Conservation (phyloP, 129 eudicot genomes). For the Oenanthe sinensis region DNA sequence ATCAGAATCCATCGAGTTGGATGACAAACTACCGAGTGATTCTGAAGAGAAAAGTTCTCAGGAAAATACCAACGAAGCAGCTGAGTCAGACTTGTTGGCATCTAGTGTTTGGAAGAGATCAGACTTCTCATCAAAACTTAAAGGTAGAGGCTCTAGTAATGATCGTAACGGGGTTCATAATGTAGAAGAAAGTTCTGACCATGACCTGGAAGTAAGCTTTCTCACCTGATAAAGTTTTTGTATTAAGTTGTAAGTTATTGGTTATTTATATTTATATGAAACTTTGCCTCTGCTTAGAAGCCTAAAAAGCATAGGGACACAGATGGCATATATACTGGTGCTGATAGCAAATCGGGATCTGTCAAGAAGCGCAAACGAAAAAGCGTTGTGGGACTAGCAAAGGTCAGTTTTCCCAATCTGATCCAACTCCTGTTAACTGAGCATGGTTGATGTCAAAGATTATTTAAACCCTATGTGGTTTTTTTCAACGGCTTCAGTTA, state of each 20-base stretch:
- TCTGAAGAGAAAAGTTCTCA: conserved; percentile 24
- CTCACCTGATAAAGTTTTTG: background rate
- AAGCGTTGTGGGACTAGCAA: conserved; percentile 60
- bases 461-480: background rate
- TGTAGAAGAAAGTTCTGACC: conserved; percentile 20
- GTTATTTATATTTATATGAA: conserved; percentile 2
- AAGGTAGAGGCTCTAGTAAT: conserved; percentile 27
- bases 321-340: conserved; percentile 12
- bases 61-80: conserved; percentile 26
- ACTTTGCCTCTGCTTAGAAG: conserved; percentile 24
- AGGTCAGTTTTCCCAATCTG: conserved; percentile 35
- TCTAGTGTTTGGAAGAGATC: conserved; percentile 22
- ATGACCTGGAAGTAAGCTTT: conserved; percentile 44
- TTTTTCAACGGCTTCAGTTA: background rate
- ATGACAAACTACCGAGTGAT: conserved; percentile 31
- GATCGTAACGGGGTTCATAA: conserved; percentile 21
- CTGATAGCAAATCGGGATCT: conserved; percentile 34
- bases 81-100: conserved; percentile 27
- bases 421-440: background rate
- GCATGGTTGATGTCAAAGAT: background rate
- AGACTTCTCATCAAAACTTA: conserved; percentile 21
- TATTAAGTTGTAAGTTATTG: background rate
- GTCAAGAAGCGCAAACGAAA: conserved; percentile 52
- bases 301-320: conserved; percentile 28
- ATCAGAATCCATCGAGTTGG: conserved; percentile 30